A percentile compares a stretch with the other conserved stretches of the same genome.
Conservation (phyloP, 768 basidiomycete genomes). For the Amanita fuliginea region DNA sequence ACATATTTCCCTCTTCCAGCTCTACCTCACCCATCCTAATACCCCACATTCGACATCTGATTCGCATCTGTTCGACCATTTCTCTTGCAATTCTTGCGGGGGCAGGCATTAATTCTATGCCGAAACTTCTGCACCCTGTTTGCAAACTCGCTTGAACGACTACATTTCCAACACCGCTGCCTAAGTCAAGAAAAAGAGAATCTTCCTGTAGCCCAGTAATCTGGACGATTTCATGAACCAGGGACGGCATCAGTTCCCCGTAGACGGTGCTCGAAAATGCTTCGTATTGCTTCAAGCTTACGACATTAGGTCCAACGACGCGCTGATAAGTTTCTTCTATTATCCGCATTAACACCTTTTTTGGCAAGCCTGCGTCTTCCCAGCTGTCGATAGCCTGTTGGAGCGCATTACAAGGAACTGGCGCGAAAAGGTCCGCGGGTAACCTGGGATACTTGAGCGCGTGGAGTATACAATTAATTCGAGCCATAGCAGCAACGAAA, state of each 20-base stretch:
- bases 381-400: constrained; percentile 37
- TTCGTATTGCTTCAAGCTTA: constrained; percentile 67
- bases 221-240: constrained; percentile 63
- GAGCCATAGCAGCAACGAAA: constrained; percentile 50
- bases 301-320: constrained; percentile 84
- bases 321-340: constrained; percentile 92
- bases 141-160: constrained; percentile 74
- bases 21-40: constrained; percentile 65
- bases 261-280: constrained; percentile 82
- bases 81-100: constrained; percentile 73
- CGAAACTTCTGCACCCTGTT: constrained; percentile 67
- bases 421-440: constrained; percentile 38
- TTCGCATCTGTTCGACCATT: constrained; percentile 64
- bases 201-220: constrained; percentile 43
- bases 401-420: constrained; percentile 34
- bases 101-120: constrained; percentile 65
- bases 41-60: constrained; percentile 89
- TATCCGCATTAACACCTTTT: constrained; percentile 60
- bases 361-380: constrained; percentile 44
- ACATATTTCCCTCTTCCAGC: constrained; percentile 81
- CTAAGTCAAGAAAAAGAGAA: constrained; percentile 74
- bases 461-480: constrained; percentile 52
- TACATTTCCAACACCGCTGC: constrained; percentile 81
- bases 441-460: constrained; percentile 54
- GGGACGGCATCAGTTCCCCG: constrained; percentile 78